Evolutionary conservation across 495 filamentous ascomycete genomes (phyloP), one percentile per base, ranked within the genome.

Genomic region (Glutinoglossum americanum): DNA sequence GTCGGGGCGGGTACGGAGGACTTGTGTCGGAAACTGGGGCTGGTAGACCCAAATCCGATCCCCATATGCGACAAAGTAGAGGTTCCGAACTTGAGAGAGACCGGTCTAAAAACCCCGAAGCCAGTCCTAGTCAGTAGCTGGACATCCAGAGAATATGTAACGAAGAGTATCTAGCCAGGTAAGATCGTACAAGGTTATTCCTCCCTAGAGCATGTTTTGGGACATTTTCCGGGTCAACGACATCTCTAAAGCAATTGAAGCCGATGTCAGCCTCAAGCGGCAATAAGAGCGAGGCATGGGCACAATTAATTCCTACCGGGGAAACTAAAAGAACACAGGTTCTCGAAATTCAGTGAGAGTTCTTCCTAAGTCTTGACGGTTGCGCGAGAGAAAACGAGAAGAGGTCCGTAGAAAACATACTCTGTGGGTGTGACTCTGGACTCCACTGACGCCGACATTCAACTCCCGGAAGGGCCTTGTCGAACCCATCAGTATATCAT

Each of bases 1-100:
- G 53, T 76, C 72, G 4, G 87, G 81, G 32, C 73, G 65, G 0
- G 69, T 62, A 0, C 82, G 75, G 9, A 96, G 67, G 0, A 64
- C 66, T 62, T 89, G 83, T 5, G 76, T 73, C 8, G 83, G 77
- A 57, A 79, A 84, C 25, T 67, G 70, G 0, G 90, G 90, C 37
- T 77, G 71, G 68, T 81, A 92, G 56, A 93, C 77, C 61, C 87
- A 76, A 9, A 98, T 83, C 47, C 79, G 70, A 45, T 81, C 74
- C 27, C 69, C 65, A 61, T 81, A 84, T n/a, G 87, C 90, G 9
- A 81, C 75, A 63, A 95, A 90, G 56, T 87, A 81, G 30, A 94
- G 72, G 59, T 84, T 82, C 21, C 74, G 72, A 26, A 70, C 67
- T 54, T 80, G 77, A 5, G 79, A 82, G 7, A 79, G 66, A 17